A percentile compares a stretch with the other conserved stretches of the same genome.
Conservation (phyloP, 441 rosid species). For the Sinapis alba region DNA sequence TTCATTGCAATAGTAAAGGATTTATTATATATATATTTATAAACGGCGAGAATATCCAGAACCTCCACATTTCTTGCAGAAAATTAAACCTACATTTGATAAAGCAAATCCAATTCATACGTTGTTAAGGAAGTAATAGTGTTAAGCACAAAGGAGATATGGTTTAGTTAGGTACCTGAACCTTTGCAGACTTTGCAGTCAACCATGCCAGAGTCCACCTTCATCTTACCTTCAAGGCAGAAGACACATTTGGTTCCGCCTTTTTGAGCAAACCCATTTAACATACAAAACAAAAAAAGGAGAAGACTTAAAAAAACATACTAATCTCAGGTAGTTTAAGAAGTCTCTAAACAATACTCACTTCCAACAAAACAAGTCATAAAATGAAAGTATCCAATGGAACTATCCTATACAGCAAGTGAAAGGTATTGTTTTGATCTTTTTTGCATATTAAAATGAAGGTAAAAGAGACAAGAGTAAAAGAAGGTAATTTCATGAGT, state of each 20-base stretch:
- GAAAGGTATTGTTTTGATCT: not conserved
- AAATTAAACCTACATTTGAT: constrained; percentile 32
- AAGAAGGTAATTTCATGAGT: not conserved
- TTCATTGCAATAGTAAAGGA: not conserved
- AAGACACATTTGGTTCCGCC: constrained; percentile 95
- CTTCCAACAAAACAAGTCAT: not conserved
- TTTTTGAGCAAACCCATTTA: constrained; percentile 21
- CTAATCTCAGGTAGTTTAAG: not conserved
- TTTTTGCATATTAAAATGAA: not conserved
- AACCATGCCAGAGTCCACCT: constrained; percentile 66
- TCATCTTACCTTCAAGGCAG: constrained; percentile 82
- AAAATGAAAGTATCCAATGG: not conserved
- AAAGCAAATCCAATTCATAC: not conserved
- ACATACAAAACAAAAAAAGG: not conserved
- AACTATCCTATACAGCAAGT: not conserved
- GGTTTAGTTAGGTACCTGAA: constrained; percentile 4
- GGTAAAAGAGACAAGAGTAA: not conserved
- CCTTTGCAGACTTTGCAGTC: constrained; percentile 48
- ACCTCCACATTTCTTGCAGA: constrained; percentile 45
- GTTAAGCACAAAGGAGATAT: not conserved
- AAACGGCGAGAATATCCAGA: constrained; percentile 38
- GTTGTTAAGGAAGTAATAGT: not conserved
- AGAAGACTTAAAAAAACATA: not conserved
- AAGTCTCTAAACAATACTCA: not conserved
- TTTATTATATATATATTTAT: not conserved